Evolutionary conservation across 371 early-diverging fungal genomes (phyloP).

Genomic region (Phascolomyces articulosus): DNA sequence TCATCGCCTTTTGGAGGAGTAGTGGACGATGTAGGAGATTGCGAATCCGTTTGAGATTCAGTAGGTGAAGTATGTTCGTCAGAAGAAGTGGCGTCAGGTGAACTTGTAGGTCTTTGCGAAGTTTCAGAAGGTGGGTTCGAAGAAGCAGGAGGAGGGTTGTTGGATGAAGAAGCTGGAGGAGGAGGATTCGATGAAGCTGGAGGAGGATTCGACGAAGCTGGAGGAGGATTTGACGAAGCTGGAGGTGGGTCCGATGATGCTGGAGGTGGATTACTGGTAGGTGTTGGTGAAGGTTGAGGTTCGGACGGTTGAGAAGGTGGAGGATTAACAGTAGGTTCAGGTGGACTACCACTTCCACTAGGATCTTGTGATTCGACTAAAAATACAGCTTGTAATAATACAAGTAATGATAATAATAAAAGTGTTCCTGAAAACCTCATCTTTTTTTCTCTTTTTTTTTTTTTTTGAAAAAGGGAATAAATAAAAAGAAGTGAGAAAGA

Average conservation of each 20-base stretch:
- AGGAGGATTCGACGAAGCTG: conserved; percentile 6
- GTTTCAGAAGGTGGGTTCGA: no score
- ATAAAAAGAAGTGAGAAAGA: neutral
- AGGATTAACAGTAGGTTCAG: conserved; percentile 3
- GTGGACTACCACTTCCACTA: neutral
- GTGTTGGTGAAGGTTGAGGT: conserved; percentile 1
- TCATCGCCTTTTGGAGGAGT: neutral
- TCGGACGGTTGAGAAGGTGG: conserved; percentile 5
- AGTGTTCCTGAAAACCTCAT: conserved; percentile 15
- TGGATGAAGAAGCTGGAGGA: conserved; percentile 9
- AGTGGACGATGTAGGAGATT: no score
- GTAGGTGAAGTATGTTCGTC: no score
- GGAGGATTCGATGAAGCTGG: conserved; percentile 4
- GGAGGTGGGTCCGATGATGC: conserved; percentile 5
- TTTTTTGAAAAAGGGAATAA: conserved; percentile 1
- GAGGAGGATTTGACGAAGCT: neutral
- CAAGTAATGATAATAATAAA: conserved; percentile 13
- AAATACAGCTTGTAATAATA: conserved; percentile 7
- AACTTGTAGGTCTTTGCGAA: neutral
- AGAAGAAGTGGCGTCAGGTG: no score
- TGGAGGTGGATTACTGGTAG: conserved; percentile 12
- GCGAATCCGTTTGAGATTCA: no score
- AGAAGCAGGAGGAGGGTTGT: neutral
- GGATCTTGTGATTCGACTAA: conserved; percentile 13
- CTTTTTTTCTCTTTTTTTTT: neutral